Evolutionary conservation across 2,329 filamentous ascomycete genomes (phyloP).

Genomic region (Xylariaceae sp.): DNA sequence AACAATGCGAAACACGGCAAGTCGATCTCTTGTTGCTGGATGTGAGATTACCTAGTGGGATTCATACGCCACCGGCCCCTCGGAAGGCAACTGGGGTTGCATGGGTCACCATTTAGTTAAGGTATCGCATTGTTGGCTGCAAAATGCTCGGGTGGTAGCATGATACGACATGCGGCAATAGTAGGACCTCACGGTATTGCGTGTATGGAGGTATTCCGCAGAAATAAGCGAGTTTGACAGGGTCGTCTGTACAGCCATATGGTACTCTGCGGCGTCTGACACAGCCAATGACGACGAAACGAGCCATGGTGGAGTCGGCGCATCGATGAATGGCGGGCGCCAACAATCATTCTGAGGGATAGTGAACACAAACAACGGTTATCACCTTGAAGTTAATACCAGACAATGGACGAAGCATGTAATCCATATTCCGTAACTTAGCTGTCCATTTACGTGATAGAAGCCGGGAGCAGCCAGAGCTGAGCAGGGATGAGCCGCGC

Average conservation of each 20-base stretch:
- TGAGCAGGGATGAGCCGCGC: not conserved
- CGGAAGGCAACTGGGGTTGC: too few species aligned
- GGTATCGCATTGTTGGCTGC: conserved; percentile 26
- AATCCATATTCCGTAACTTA: too few species aligned
- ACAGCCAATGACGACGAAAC: conserved; percentile 2
- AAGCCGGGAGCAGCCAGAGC: not conserved
- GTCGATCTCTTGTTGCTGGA: not conserved
- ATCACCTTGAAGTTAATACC: too few species aligned
- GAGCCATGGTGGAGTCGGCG: not conserved
- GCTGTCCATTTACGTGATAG: not conserved
- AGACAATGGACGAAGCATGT: too few species aligned
- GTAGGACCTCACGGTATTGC: not conserved
- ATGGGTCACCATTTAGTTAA: conserved; percentile 22
- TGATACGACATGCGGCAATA: conserved; percentile 21
- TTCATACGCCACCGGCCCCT: not conserved
- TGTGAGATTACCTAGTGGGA: not conserved
- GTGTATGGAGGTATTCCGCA: too few species aligned
- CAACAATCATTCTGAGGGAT: not conserved
- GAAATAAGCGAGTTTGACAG: conserved; percentile 1
- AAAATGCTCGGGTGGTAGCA: conserved; percentile 26
- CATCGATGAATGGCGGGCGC: too few species aligned
- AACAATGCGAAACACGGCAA: not conserved
- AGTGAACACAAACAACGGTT: not conserved
- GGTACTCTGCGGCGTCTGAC: conserved; percentile 3
- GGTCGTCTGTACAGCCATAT: not conserved